A percentile compares a stretch with the other conserved stretches of the same genome.
These are phyloP conservation scores for Peronosclerospora sorghi DNA, from an alignment of 352 stramenopile genomes.

Conservation along the genomic window DNA sequence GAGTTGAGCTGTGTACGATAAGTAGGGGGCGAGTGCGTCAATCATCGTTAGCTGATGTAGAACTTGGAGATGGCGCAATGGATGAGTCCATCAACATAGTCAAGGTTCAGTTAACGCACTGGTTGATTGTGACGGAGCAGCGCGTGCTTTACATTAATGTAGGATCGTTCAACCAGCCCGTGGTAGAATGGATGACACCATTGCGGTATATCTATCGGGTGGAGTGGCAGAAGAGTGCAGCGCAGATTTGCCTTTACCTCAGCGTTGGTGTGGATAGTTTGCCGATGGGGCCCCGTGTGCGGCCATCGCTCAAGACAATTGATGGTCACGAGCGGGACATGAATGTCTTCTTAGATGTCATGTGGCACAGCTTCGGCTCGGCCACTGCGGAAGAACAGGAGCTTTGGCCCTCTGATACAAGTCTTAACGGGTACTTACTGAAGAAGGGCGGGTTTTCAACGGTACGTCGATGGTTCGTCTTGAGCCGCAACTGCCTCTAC, in stretches of 20 bases:
- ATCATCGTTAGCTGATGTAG: constrained; percentile 11
- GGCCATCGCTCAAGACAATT: constrained; percentile 56
- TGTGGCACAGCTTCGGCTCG: constrained; percentile 81
- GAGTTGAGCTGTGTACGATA: constrained; percentile 10
- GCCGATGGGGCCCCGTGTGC: constrained; percentile 59
- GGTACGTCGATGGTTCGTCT: constrained; percentile 77
- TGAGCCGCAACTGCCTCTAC: constrained; percentile 84
- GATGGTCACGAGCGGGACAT: constrained; percentile 76
- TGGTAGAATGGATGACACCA: constrained; percentile 85
- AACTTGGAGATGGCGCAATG: constrained; percentile 8
- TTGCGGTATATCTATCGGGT: constrained; percentile 79
- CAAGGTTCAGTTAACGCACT: constrained; percentile 70
- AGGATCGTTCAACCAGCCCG: constrained; percentile 52
- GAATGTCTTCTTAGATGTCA: constrained; percentile 80
- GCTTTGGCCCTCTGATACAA: constrained; percentile 82
- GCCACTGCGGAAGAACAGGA: constrained; percentile 78
- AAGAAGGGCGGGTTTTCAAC: constrained; percentile 78
- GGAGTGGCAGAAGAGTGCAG: constrained; percentile 46
- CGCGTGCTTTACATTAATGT: constrained; percentile 82
- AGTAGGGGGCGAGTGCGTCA: constrained; percentile 17
- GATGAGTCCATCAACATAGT: constrained; percentile 32
- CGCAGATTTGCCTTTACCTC: constrained; percentile 59
- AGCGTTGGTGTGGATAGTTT: constrained; percentile 81
- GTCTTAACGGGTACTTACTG: constrained; percentile 73
- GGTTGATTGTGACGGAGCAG: constrained; percentile 83